Base-by-base conservation (phyloP, 2,329 filamentous ascomycete genomes). In the Pseudogymnoascus pannorum region DNA sequence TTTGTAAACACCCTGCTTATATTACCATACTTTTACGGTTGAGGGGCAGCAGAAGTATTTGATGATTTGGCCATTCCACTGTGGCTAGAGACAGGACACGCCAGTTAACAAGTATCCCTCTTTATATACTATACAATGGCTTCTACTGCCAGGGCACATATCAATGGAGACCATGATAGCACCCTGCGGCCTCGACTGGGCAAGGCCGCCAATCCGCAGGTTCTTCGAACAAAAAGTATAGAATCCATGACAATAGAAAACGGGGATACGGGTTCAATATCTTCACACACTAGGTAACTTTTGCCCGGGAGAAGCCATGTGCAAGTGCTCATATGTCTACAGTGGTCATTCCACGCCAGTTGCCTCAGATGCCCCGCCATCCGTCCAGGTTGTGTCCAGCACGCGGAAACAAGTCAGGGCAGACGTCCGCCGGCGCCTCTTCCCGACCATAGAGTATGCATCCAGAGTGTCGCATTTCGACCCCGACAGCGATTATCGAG, bases 391-490 rank as follows among this genome's bases (percentile, higher is more conserved):
- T 36, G 87, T 96, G 64, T 95, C 91, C 42, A 87, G 86, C 12
- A 92, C 89, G 20, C 87, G 92, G 67, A 92, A 91, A 72, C 88
- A 93, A 69, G 86, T 88, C 58, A 88, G 92, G 71, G 89, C 88
- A 63, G 85, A 92, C 73, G 88, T 91, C 68, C 87, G 88, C 66
- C 87, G 87, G 62, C 88, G 92, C 67, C 80, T 97, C 67, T 99
- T 97, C 73, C 93, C 95, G 20, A 94, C 90, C 20, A 92, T 96
- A 72, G 90, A 96, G 70, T 99, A 93, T 76, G 84, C 90, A 40
- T 87, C 89, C 63, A 88, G 94, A 62, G 87, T 97, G 20, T 97
- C 93, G 16, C 93, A 99, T 76, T 96, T 99, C 72, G 94, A 99
- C 72, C 92, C 92, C 0, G 82, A 85, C 58, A 96, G 90, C 74